Evolutionary conservation across 106 monocot species (phyloP), one percentile per base, ranked within the genome.

Genomic region (Dioscorea dumetorum): DNA sequence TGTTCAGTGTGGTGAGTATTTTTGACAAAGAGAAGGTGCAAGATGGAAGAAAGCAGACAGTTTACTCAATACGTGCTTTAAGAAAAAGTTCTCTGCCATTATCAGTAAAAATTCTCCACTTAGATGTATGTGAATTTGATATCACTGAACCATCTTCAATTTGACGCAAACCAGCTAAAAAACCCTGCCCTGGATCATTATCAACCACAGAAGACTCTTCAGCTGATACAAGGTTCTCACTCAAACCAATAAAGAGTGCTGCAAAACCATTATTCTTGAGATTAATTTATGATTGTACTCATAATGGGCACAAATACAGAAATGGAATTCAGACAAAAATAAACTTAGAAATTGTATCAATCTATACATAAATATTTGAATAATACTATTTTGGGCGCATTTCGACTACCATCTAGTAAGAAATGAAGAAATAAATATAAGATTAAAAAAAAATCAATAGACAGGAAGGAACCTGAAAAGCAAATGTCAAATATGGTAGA

Each of bases 51-150:
- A 61, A 61, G 60, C n/a, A 57, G 58, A 61, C 31, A 64, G 16
- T 13, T 33, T 17, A 6, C 33, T 13, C 64, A 24, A 28, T 61
- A 78, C 86, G 17, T 89, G 61, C 93, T 76, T 90, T 86, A 32
- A 60, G 53, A 79, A 82, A 93, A 32, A 81, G 72, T 63, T 86
- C 84, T 22, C 89, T 86, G 49, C 81, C 93, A 50, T 79, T 84
- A 65, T 93, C 86, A 14, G 93, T 93, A 69, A 76, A 93, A 69
- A 93, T 76, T 82, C 93, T 83, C 93, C 93, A 93, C 71, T 93
- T 93, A n/a, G 77, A 67, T 33, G 93, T 93, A 76, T 93, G 93
- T 35, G 63, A 58, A 79, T 93, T 93, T 75, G 93, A 93, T 49
- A 89, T 59, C 22, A 93, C 64, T 48, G 93, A 86, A 64, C 93